Evolutionary conservation across 257 asterid genomes (phyloP), one percentile per base, ranked within the genome.

Genomic region (Forsythia suspensa): DNA sequence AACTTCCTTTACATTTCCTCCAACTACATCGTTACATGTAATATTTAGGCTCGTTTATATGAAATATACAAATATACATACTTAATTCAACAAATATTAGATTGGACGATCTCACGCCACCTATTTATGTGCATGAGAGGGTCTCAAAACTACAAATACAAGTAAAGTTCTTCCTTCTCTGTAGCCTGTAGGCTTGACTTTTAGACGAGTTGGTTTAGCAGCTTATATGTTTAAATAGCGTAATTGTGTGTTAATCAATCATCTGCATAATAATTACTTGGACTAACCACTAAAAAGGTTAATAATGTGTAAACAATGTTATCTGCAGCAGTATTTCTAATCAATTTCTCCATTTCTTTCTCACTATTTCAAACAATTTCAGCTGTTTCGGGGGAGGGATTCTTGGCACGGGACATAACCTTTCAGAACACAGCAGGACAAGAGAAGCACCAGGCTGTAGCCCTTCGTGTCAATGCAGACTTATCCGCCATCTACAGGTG

Each of bases 371-470:
- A 1, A 11, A 59, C 9, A 13, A 78, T 75, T 79, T 38, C 97
- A 93, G 99, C 97, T 0, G 98, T 93, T 6, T 85, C 94, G 0
- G 96, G 96, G 0, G 92, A 88, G 13, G 98, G 99, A 1, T 95
- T 93, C 79, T 84, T 95, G 37, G 99, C 97, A 2, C 94, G 97
- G 0, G 99, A 89, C 89, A 82, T 95, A 71, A 83, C 90, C 0
- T 80, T 95, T 77, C 92, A 90, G 84, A 95, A 95, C 89, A 76
- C 92, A 11, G 99, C 98, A 0, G 98, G 99, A 12, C 92, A 96
- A 1, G 79, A 81, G 80, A 93, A 92, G 84, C 85, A 88, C 79
- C 99, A 95, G 77, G 99, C 99, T 0, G 99, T 88, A 0, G 98
- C 99, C 74, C 94, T 95, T 6, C 96, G 98, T 3, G 73, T 94